phyloP scores from a whole-genome alignment of 352 stramenopile genomes.

The Phytophthora foliorum region DNA sequence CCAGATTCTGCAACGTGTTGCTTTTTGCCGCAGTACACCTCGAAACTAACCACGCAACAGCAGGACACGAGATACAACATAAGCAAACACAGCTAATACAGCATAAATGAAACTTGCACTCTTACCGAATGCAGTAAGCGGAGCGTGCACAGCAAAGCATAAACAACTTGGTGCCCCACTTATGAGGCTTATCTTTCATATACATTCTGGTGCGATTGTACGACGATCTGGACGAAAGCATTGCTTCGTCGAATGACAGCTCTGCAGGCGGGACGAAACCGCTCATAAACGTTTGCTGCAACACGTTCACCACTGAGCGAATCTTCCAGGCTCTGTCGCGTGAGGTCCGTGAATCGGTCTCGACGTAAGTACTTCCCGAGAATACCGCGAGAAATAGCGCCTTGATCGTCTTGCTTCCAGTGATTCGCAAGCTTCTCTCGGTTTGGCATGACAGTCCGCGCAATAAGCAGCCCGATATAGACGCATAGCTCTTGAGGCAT shows the following conservation, averaged over 20 bases:
- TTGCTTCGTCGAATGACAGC: constrained; percentile 21
- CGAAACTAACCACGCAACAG: constrained; percentile 3
- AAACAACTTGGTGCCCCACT: too few species aligned
- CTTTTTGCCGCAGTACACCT: too few species aligned
- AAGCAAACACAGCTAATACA: too few species aligned
- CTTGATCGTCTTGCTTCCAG: not conserved
- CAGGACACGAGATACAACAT: too few species aligned
- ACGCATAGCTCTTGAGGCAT: constrained; percentile 5
- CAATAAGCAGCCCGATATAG: constrained; percentile 5
- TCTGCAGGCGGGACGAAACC: not conserved
- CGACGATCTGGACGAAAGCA: constrained; percentile 8
- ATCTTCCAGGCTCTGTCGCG: constrained; percentile 16
- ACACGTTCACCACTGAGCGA: not conserved
- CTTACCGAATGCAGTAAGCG: too few species aligned
- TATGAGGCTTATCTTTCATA: too few species aligned
- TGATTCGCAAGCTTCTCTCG: constrained; percentile 7
- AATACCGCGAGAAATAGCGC: constrained; percentile 16
- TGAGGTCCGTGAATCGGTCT: constrained; percentile 18
- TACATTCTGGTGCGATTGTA: constrained; percentile 8
- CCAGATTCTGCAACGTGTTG: too few species aligned
- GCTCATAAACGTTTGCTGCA: constrained; percentile 2
- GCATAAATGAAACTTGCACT: too few species aligned
- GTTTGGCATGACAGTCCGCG: constrained; percentile 1
- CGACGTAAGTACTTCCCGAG: constrained; percentile 11
- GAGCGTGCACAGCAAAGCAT: too few species aligned